Conservation (phyloP, 208 protist species). For the Leishmania turanica region DNA sequence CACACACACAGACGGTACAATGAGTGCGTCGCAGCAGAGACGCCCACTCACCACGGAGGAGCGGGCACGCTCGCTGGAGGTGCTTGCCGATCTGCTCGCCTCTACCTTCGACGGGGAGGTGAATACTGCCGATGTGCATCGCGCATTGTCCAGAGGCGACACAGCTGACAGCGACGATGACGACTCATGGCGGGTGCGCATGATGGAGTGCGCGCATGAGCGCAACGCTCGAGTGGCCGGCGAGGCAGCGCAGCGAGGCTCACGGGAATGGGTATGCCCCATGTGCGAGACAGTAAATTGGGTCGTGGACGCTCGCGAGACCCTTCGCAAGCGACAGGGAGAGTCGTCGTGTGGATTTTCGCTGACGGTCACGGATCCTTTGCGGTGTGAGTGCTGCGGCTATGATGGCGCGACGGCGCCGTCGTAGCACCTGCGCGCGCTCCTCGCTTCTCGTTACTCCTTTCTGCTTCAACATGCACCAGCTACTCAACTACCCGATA, state of each 20-base stretch:
- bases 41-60: neutral
- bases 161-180: neutral
- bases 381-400: conserved; percentile 25
- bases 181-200: conserved; percentile 37
- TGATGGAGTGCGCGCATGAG: conserved; percentile 29
- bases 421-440: neutral
- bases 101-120: conserved; percentile 51
- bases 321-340: conserved; percentile 31
- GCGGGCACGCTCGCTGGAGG: conserved; percentile 31
- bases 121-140: conserved; percentile 41
- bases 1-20: neutral
- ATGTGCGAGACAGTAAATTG: conserved; percentile 43
- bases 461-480: neutral
- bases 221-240: conserved; percentile 1
- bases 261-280: conserved; percentile 45
- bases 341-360: neutral
- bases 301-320: conserved; percentile 35
- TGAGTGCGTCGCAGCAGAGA: conserved; percentile 1
- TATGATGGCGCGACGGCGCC: neutral
- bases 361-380: neutral
- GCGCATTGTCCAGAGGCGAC: conserved; percentile 18
- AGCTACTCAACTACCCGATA: neutral
- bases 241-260: neutral
- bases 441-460: neutral
- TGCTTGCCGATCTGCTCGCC: conserved; percentile 58